Evolutionary conservation across 176 grass and related monocot species (phyloP), one percentile per base, ranked within the genome.

Genomic region (Paspalum vaginatum): DNA sequence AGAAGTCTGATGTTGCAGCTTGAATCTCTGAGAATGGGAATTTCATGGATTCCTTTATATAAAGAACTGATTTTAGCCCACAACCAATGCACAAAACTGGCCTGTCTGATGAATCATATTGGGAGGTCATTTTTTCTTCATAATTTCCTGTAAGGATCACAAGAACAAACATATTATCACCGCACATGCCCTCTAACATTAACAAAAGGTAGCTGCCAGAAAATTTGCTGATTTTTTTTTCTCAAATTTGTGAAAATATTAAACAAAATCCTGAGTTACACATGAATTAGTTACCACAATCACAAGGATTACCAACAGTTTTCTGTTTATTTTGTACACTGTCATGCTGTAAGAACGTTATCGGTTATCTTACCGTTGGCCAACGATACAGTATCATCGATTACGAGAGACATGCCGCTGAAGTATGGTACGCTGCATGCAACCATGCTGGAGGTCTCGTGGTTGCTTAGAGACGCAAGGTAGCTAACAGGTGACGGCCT

Each of bases 41-140:
- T 80, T 91, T 88, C 91, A 94, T 94, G 68, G 85, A 94, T 42
- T 91, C 91, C 66, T 91, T 94, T 55, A 94, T 69, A 73, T 91
- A 88, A 86, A 91, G 85, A 68, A 94, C 77, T 74, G 88, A 86
- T 60, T 69, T 86, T 75, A 91, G 85, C 24, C 88, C 88, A 8
- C 91, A 91, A 58, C 75, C 75, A 68, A 83, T 65, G 45, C 91
- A 93, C 53, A 94, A 80, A 78, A 88, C 63, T 46, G 88, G 85
- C 56, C 86, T 86, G 61, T 88, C 88, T 20, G 65, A 83, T 9
- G 70, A 83, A 73, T 91, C 91, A 46, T 88, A 65, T 15, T 81
- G 76, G 14, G 42, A 72, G 32, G 24, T n/a, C 27, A 70, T 83
- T 25, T 77, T 78, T 59, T 76, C 82, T 74, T 86, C 75, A n/a